Evolutionary conservation across 2,329 filamentous ascomycete genomes (phyloP).

Genomic region (Metarhizium robertsii): DNA sequence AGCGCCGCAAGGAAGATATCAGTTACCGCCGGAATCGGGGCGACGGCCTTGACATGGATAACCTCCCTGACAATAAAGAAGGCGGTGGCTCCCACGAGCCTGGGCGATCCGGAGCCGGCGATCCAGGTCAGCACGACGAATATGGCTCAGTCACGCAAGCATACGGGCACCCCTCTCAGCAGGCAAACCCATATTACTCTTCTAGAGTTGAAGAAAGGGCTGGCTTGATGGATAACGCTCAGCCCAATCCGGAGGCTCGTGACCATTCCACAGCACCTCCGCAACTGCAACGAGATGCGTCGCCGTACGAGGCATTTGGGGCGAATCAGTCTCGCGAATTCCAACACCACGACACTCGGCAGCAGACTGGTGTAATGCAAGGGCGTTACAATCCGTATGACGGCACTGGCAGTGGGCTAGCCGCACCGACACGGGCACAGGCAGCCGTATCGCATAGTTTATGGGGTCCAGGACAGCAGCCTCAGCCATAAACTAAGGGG

Average conservation of each 20-base stretch:
- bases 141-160: slow-evolving; percentile 21
- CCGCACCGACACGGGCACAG: slow-evolving; percentile 4
- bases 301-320: neutral
- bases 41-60: slow-evolving; percentile 25
- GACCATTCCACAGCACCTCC: slow-evolving; percentile 4
- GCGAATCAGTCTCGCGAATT: neutral
- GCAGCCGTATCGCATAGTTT: slow-evolving; percentile 7
- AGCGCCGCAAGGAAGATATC: slow-evolving; percentile 43
- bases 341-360: neutral
- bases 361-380: slow-evolving; percentile 1
- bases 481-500: neutral
- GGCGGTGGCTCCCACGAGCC: slow-evolving; percentile 12
- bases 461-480: slow-evolving; percentile 6
- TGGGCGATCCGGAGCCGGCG: slow-evolving; percentile 5
- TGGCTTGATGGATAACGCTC: slow-evolving; percentile 31
- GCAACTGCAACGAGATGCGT: slow-evolving; percentile 3
- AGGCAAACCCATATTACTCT: slow-evolving; percentile 20
- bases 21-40: slow-evolving; percentile 34
- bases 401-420: neutral
- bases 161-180: slow-evolving; percentile 28
- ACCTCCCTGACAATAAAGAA: slow-evolving; percentile 22
- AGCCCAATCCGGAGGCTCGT: slow-evolving; percentile 16
- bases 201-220: slow-evolving; percentile 31
- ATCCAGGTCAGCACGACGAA: slow-evolving; percentile 9
- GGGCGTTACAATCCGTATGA: slow-evolving; percentile 2